Conservation (phyloP, 2,329 filamentous ascomycete genomes). For the Zopfia rhizophila region DNA sequence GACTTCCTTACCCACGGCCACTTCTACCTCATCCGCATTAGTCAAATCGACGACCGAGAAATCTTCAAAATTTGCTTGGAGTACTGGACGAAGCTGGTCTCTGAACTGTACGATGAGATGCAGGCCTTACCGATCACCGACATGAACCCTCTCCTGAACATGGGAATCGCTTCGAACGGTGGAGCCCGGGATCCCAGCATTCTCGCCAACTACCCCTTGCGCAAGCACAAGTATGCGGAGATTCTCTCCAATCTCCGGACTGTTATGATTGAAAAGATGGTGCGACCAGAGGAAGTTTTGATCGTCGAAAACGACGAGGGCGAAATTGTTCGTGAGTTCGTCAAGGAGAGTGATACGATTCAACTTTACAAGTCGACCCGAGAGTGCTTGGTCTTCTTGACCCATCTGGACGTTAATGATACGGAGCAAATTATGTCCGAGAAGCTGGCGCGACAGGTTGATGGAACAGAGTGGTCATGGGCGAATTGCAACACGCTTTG, state of each 20-base stretch:
- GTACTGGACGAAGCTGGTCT: conserved; percentile 98
- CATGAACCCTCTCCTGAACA: conserved; percentile 85
- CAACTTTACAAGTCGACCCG: conserved; percentile 99
- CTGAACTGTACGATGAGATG: conserved; percentile 99
- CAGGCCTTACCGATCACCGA: conserved; percentile 94
- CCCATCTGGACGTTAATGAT: conserved; percentile 95
- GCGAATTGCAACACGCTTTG: conserved; percentile 99
- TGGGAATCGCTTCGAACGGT: conserved; percentile 76
- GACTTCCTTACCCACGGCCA: conserved; percentile 96
- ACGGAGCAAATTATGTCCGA: conserved; percentile 99
- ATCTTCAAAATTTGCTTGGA: conserved; percentile 99
- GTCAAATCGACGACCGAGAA: conserved; percentile 97
- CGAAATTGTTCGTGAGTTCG: conserved; percentile 98
- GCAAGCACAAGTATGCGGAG: conserved; percentile 98
- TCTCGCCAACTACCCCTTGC: conserved; percentile 89
- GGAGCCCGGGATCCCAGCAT: conserved; percentile 86
- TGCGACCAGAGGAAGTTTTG: conserved; percentile 94
- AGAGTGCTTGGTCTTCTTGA: conserved; percentile 96
- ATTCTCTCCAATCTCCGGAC: conserved; percentile 92
- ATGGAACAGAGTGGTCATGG: conserved; percentile 98
- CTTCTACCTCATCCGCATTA: conserved; percentile 98
- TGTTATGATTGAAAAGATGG: conserved; percentile 99
- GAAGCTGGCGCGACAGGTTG: conserved; percentile 93
- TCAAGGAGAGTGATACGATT: conserved; percentile 99
- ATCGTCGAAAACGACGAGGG: conserved; percentile 99